Evolutionary conservation across 1,284 basidiomycete genomes (phyloP).

Genomic region (Pyrrhoderma noxium): DNA sequence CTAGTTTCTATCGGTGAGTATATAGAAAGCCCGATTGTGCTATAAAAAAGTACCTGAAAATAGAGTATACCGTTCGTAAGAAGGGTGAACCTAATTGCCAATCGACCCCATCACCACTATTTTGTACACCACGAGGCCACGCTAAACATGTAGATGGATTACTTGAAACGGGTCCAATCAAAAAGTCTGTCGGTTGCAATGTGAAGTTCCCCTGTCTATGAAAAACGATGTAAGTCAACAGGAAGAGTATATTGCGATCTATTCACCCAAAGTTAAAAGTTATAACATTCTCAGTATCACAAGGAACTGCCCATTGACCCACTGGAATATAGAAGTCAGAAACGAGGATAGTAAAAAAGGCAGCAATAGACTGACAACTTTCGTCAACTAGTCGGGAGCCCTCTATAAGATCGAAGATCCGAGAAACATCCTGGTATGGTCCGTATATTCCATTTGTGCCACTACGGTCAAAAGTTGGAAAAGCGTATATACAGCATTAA

Average conservation of each 20-base stretch:
- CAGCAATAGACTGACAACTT: slow-evolving; percentile 28
- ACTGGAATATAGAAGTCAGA: slow-evolving; percentile 25
- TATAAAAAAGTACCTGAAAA: slow-evolving; percentile 57
- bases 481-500: slow-evolving; percentile 4
- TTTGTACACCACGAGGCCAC: slow-evolving; percentile 69
- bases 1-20: slow-evolving; percentile 31
- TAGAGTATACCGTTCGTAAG: slow-evolving; percentile 72
- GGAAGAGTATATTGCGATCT: slow-evolving; percentile 1
- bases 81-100: slow-evolving; percentile 84
- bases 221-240: not conserved
- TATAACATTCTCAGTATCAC: slow-evolving; percentile 58
- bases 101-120: slow-evolving; percentile 71
- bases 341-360: slow-evolving; percentile 11
- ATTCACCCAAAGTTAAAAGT: slow-evolving; percentile 69
- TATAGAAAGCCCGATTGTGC: not conserved
- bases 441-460: slow-evolving; percentile 77
- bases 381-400: slow-evolving; percentile 64
- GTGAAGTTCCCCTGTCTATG: slow-evolving; percentile 50
- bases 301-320: slow-evolving; percentile 82
- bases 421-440: slow-evolving; percentile 71
- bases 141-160: slow-evolving; percentile 69
- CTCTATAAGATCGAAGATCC: slow-evolving; percentile 56
- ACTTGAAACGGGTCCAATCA: slow-evolving; percentile 65
- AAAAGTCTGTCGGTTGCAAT: slow-evolving; percentile 74
- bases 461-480: slow-evolving; percentile 31